These are phyloP conservation scores for Pythium rishiriense DNA, from an alignment of 352 stramenopile species.

Conservation along the genomic window DNA sequence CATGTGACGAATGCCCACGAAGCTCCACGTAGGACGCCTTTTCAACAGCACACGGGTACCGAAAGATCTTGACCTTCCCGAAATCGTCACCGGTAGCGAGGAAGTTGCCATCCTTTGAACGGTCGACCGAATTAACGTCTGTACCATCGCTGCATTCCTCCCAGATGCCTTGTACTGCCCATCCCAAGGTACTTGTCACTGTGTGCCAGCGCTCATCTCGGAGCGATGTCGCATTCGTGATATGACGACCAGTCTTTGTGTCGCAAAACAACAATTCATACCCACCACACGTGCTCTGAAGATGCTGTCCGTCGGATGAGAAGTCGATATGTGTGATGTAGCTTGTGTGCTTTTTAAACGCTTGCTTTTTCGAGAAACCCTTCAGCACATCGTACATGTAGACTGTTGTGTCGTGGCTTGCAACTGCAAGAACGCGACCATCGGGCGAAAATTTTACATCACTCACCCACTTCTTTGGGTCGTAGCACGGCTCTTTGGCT, in stretches of 20 bases:
- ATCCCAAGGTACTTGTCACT: slow-evolving; percentile 85
- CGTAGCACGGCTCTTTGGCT: slow-evolving; percentile 48
- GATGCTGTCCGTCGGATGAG: slow-evolving; percentile 56
- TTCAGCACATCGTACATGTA: slow-evolving; percentile 80
- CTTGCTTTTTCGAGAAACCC: slow-evolving; percentile 54
- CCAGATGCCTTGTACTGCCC: slow-evolving; percentile 92
- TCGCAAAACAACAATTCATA: slow-evolving; percentile 92
- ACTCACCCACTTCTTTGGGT: slow-evolving; percentile 70
- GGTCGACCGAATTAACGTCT: slow-evolving; percentile 78
- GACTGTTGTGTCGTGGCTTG: slow-evolving; percentile 72
- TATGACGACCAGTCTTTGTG: slow-evolving; percentile 52
- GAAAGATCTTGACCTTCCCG: slow-evolving; percentile 88
- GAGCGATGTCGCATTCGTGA: slow-evolving; percentile 78
- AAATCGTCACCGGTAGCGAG: slow-evolving; percentile 83
- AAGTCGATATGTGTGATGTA: slow-evolving; percentile 84
- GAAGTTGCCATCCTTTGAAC: slow-evolving; percentile 59
- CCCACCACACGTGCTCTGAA: slow-evolving; percentile 76
- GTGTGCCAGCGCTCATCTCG: slow-evolving; percentile 91
- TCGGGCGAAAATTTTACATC: slow-evolving; percentile 77
- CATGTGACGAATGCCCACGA: slow-evolving; percentile 73
- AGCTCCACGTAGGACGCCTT: slow-evolving; percentile 57
- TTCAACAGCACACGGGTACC: slow-evolving; percentile 71
- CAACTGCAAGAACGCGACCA: slow-evolving; percentile 54
- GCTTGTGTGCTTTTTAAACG: slow-evolving; percentile 82
- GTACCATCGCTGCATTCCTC: slow-evolving; percentile 71